A percentile compares a stretch with the other conserved stretches of the same genome.
Evolutionary conservation across 139 green algal genomes (phyloP).

Genomic region (Chlorella sp.): DNA sequence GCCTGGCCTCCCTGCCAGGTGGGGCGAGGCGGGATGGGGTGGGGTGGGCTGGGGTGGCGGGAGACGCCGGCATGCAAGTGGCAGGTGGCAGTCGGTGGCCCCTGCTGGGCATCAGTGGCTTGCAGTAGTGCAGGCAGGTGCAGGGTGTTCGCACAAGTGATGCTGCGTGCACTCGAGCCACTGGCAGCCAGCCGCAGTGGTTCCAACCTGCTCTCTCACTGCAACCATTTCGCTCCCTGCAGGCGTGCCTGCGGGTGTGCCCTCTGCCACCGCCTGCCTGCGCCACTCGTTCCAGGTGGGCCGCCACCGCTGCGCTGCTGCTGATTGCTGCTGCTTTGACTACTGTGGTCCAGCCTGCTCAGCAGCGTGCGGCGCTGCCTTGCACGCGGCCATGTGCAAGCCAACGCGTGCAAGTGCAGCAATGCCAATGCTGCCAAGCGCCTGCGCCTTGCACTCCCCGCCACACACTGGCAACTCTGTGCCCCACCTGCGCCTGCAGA

Average conservation of each 20-base stretch:
- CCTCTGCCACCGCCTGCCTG: conserved; percentile 35
- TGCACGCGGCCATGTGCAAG: no score
- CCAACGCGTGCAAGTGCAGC: no score
- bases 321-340: neutral
- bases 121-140: neutral
- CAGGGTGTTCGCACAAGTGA: neutral
- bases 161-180: neutral
- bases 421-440: no score
- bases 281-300: conserved; percentile 33
- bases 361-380: no score
- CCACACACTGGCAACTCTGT: no score
- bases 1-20: conserved; percentile 26
- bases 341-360: no score
- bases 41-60: neutral
- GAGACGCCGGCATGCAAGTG: no score
- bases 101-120: neutral
- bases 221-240: neutral
- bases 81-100: no score
- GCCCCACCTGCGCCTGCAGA: no score
- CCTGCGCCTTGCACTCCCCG: no score
- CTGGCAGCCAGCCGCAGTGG: neutral
- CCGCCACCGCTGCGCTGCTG: neutral
- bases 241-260: neutral
- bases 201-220: no score
- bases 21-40: no score